phyloP scores from a whole-genome alignment of 1,284 basidiomycete species.

The Retiboletus flavoniger region DNA sequence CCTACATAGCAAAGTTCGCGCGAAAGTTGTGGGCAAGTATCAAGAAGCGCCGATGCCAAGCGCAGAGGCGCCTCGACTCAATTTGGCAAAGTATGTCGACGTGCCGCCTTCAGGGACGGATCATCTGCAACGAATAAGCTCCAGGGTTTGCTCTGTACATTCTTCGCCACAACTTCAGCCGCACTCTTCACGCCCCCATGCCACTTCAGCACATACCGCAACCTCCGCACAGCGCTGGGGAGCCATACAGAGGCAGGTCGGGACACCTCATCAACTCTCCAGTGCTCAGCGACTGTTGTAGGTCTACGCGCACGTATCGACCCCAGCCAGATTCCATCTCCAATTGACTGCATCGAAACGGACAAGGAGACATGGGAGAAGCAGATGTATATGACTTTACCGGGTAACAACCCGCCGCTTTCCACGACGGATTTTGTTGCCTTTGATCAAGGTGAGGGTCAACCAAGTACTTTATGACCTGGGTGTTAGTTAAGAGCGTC shows the following conservation, averaged over 20 bases:
- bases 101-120: neutral
- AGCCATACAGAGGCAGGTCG: conserved; percentile 56
- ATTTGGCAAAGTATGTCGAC: conserved; percentile 20
- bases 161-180: neutral
- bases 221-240: conserved; percentile 79
- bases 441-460: conserved; percentile 82
- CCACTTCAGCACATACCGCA: conserved; percentile 52
- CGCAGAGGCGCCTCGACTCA: conserved; percentile 8
- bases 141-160: neutral
- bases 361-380: conserved; percentile 85
- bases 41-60: neutral
- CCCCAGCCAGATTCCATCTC: conserved; percentile 88
- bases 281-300: conserved; percentile 28
- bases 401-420: conserved; percentile 76
- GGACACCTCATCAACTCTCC: neutral
- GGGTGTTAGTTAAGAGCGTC: neutral
- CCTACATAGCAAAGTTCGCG: neutral
- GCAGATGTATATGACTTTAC: conserved; percentile 75
- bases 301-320: conserved; percentile 85
- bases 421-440: conserved; percentile 87
- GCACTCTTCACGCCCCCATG: conserved; percentile 15
- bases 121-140: conserved; percentile 5
- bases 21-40: neutral
- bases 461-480: neutral
- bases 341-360: conserved; percentile 78